Conservation (phyloP, 2,329 filamentous ascomycete species). For the Bipolaris bicolor region DNA sequence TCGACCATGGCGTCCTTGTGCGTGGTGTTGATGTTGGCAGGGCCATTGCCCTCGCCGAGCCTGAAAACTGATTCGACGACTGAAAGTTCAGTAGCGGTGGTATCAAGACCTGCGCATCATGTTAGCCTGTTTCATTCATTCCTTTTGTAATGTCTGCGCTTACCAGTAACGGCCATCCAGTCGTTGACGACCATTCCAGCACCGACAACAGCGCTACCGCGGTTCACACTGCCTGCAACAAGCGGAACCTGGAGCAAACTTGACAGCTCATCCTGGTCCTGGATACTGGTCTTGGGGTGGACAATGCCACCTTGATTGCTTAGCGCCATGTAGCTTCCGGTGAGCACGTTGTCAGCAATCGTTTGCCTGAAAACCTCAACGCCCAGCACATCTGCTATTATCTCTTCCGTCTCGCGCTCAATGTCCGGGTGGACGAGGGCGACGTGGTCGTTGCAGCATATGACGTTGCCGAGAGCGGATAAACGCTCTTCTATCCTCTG, state of each 20-base stretch:
- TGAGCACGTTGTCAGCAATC: conserved; percentile 94
- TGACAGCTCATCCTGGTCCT: conserved; percentile 97
- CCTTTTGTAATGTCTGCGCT: conserved; percentile 6
- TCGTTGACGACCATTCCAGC: conserved; percentile 97
- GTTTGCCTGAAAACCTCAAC: conserved; percentile 94
- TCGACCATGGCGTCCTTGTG: conserved; percentile 99
- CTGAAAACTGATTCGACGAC: conserved; percentile 97
- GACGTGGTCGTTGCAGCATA: conserved; percentile 95
- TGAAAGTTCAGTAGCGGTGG: conserved; percentile 95
- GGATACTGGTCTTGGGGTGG: conserved; percentile 94
- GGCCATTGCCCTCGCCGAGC: conserved; percentile 81
- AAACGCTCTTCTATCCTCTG: conserved; percentile 97
- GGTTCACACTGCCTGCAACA: conserved; percentile 91
- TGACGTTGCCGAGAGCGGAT: conserved; percentile 94
- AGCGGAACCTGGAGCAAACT: conserved; percentile 93
- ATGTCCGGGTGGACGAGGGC: conserved; percentile 95
- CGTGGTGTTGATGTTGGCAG: conserved; percentile 77
- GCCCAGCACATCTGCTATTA: conserved; percentile 91
- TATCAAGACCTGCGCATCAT: conserved; percentile 71
- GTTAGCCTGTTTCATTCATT: not conserved
- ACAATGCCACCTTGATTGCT: conserved; percentile 97
- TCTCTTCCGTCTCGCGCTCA: conserved; percentile 97
- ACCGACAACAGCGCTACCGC: conserved; percentile 92
- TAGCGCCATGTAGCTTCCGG: conserved; percentile 94
- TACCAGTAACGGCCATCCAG: conserved; percentile 86